These are phyloP conservation scores for Exobasidium rhododendri DNA, from an alignment of 1,284 basidiomycete species.

Conservation along the genomic window DNA sequence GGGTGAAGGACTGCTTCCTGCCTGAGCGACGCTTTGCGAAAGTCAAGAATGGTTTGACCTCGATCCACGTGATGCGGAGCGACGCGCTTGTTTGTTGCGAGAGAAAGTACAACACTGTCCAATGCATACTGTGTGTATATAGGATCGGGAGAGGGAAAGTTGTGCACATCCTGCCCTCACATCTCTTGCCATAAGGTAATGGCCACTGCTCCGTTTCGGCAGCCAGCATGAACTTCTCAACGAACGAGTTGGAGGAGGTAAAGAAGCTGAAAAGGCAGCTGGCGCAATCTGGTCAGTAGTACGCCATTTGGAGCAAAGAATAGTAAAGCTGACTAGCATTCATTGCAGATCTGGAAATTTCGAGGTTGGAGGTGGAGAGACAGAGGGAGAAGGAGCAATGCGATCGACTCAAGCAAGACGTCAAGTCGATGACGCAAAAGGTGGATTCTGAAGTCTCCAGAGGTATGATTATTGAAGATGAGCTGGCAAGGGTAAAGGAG, in stretches of 20 bases:
- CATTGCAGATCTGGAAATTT: neutral
- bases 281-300: neutral
- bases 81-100: no score
- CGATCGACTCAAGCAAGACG: constrained; percentile 7
- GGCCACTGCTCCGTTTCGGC: neutral
- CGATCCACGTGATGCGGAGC: no score
- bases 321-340: neutral
- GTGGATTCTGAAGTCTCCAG: constrained; percentile 1
- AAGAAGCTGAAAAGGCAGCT: constrained; percentile 16
- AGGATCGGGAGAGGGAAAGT: no score
- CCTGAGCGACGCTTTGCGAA: no score
- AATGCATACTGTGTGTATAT: no score
- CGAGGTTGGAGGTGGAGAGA: neutral
- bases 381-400: neutral
- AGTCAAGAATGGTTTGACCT: no score
- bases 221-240: neutral
- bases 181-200: no score
- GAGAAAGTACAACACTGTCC: no score
- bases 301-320: no score
- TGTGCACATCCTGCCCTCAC: no score
- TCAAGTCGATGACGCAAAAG: neutral
- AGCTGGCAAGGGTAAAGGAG: neutral
- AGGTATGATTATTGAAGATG: neutral
- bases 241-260: constrained; percentile 11
- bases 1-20: no score